Evolutionary conservation across 2,329 filamentous ascomycete species (phyloP).

Genomic region (Talaromyces albobiverticillius): DNA sequence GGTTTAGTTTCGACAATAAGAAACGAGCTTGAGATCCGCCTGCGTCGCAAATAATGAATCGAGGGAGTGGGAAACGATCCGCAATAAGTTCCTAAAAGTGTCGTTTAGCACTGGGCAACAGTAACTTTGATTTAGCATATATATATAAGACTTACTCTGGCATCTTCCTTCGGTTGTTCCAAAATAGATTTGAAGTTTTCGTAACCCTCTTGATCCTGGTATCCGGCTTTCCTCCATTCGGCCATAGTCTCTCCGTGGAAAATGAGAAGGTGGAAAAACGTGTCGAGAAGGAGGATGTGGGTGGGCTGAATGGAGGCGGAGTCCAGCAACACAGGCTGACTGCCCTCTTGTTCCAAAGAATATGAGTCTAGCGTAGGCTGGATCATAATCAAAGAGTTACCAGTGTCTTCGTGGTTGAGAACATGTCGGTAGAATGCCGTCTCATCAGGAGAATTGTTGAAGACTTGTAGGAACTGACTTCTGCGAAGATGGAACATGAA

Average conservation of each 20-base stretch:
- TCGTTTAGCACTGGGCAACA: not conserved
- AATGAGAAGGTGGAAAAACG: constrained; percentile 99
- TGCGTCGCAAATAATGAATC: constrained; percentile 98
- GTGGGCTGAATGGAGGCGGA: constrained; percentile 94
- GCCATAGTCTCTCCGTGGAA: constrained; percentile 98
- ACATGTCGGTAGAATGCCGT: constrained; percentile 99
- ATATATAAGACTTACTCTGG: constrained; percentile 62
- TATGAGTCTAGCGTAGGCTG: constrained; percentile 97
- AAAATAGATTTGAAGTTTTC: constrained; percentile 89
- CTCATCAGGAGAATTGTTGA: constrained; percentile 99
- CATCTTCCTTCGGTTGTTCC: constrained; percentile 94
- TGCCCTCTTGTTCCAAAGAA: constrained; percentile 91
- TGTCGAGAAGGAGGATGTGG: constrained; percentile 90
- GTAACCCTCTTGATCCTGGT: constrained; percentile 96
- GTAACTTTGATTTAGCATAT: not conserved
- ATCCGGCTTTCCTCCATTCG: constrained; percentile 96
- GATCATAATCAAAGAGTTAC: constrained; percentile 97
- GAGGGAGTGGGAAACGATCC: constrained; percentile 94
- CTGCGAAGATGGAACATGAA: constrained; percentile 99
- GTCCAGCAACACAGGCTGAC: constrained; percentile 89
- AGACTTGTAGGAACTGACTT: constrained; percentile 96
- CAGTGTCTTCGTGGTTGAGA: constrained; percentile 93
- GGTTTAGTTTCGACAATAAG: constrained; percentile 93
- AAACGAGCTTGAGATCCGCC: constrained; percentile 97
- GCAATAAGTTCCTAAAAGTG: constrained; percentile 78